A percentile compares a stretch with the other conserved stretches of the same genome.
phyloP scores from a whole-genome alignment of 2,329 filamentous ascomycete species.

The Dactylellina parvicollis region DNA sequence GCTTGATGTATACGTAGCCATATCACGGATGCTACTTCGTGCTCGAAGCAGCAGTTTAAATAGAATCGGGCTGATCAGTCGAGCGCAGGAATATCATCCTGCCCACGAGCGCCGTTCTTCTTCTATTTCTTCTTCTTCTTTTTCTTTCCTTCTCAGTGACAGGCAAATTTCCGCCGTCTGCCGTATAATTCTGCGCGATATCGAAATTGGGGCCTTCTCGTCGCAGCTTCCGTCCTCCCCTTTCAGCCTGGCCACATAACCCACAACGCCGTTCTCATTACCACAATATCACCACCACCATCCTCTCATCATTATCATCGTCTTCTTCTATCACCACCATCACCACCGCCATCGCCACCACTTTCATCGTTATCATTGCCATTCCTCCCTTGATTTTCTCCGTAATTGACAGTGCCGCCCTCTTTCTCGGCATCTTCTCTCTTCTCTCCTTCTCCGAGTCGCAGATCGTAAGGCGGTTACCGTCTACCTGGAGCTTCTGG shows the following conservation, averaged over 20 bases:
- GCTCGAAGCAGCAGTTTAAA: not conserved
- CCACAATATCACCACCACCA: conserved; percentile 1
- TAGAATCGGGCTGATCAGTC: not conserved
- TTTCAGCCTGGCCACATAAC: conserved; percentile 45
- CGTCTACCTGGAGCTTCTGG: too few species aligned
- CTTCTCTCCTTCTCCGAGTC: too few species aligned
- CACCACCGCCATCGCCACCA: not conserved
- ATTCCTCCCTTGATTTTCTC: too few species aligned
- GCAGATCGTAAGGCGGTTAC: too few species aligned
- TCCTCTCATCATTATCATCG: not conserved
- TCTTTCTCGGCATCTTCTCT: too few species aligned
- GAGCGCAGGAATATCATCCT: too few species aligned
- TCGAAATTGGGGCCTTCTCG: too few species aligned
- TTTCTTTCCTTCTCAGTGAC: not conserved
- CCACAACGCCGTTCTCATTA: conserved; percentile 27
- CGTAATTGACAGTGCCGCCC: too few species aligned
- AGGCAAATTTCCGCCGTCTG: conserved; percentile 5
- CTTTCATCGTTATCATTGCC: too few species aligned
- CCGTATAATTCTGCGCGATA: conserved; percentile 2
- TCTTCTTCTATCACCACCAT: not conserved
- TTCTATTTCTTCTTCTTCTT: too few species aligned
- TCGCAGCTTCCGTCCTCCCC: not conserved
- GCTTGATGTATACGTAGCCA: conserved; percentile 51
- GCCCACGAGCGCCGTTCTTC: too few species aligned
- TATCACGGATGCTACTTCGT: conserved; percentile 10